Percentiles rank a stretch among this genome's conserved stretches.
These are phyloP conservation scores for Yarrowia hollandica DNA, from an alignment of 805 yeast species.

Conservation along the genomic window DNA sequence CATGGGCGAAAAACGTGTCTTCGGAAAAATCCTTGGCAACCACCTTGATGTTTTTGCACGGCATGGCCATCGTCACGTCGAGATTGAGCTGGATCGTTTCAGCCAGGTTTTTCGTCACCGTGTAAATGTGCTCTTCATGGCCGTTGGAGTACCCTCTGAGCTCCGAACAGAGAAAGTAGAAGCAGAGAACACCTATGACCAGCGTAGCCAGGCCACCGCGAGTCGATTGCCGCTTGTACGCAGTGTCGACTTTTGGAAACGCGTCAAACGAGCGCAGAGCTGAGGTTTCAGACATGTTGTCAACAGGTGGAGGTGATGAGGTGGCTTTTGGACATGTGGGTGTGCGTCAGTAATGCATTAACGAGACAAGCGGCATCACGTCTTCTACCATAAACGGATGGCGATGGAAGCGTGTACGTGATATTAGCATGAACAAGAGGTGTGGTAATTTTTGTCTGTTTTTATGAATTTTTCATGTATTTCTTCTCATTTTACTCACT, in stretches of 20 bases:
- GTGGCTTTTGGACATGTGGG: conserved; percentile 2
- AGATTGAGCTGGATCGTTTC: conserved; percentile 67
- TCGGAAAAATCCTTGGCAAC: conserved; percentile 74
- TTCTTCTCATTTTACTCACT: no score
- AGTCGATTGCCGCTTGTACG: conserved; percentile 68
- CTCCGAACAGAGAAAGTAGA: conserved; percentile 79
- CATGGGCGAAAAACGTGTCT: conserved; percentile 77
- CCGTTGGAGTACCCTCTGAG: conserved; percentile 86
- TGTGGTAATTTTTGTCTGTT: no score
- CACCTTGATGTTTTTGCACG: conserved; percentile 73
- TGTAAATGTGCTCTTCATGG: conserved; percentile 69
- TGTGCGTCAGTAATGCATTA: no score
- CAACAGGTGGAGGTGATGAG: not conserved
- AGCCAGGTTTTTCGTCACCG: conserved; percentile 63
- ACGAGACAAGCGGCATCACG: no score
- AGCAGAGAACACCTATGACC: conserved; percentile 57
- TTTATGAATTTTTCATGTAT: no score
- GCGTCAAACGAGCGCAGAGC: conserved; percentile 56
- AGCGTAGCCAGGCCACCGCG: conserved; percentile 78
- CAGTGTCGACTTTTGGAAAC: conserved; percentile 69
- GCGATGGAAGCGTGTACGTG: no score
- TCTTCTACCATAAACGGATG: no score
- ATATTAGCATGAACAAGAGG: no score
- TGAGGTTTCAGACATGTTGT: conserved; percentile 20
- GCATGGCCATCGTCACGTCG: conserved; percentile 79